Base-by-base conservation (phyloP, 768 basidiomycete genomes). In the Tricholoma saponaceum region DNA sequence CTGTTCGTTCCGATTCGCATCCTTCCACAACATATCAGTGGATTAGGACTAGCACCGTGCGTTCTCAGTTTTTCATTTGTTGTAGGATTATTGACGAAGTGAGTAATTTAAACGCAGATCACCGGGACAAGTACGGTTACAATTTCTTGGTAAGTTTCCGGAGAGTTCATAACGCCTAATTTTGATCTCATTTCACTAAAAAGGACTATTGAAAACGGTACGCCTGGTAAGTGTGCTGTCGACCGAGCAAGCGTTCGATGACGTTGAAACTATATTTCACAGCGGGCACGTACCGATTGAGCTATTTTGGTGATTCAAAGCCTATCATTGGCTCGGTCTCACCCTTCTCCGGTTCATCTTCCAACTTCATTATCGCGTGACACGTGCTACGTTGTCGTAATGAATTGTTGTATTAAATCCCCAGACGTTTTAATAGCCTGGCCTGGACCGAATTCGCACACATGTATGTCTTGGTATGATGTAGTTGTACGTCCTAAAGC, bases 291-390 rank as follows among this genome's bases (percentile, higher is more conserved):
- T 92, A 91, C 71, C 86, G 86, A 25, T 69, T 92, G 26, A 72
- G 68, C 51, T 92, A 92, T 69, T 84, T 82, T 59, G 90, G 89
- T 8, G 89, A 92, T 68, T 82, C 83, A n/a, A 92, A 91, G 72
- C 76, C 83, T 1, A 67, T 87, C 46, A 72, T 84, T 51, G 88
- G 90, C 6, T 70, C 76, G 26, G 85, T 90, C 58, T 76, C 75
- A 12, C 64, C 86, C 0, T 91, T 92, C 70, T 78, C 77, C 23
- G 85, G 85, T 18, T 71, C 71, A 16, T 89, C 88, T 0, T 80
- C 81, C 22, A 78, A 74, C 51, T 91, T 91, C 70, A 85, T 79
- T 2, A 70, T 90, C 37, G 72, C 73, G 58, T 82, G 64, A 74
- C 41, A 18, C 30, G n/a, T 25, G n/a, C 26, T 43, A 46, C 55